A percentile compares a stretch with the other conserved stretches of the same genome.
Conservation (phyloP, 2,329 filamentous ascomycete genomes). For the Aspergillus sp. region DNA sequence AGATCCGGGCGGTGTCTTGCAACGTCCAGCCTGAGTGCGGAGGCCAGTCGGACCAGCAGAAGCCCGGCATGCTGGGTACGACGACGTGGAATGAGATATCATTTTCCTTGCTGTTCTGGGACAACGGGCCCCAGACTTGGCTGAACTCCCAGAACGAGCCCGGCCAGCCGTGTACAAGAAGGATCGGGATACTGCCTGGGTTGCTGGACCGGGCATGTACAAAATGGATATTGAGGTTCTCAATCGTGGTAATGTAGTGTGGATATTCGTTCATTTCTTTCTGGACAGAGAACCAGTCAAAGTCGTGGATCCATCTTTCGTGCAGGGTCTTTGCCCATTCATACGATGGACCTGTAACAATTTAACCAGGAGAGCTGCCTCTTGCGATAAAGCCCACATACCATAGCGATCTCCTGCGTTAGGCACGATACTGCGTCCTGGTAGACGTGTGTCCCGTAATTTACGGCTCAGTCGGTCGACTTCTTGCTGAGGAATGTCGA, state of each 20-base stretch:
- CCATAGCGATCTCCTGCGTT: constrained; percentile 1
- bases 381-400: neutral
- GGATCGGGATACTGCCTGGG: constrained; percentile 2
- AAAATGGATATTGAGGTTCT: constrained; percentile 4
- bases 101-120: neutral
- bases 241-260: neutral
- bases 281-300: constrained; percentile 3
- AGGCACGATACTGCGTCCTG: constrained; percentile 3
- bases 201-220: neutral
- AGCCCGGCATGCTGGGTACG: constrained; percentile 4
- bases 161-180: constrained; percentile 7
- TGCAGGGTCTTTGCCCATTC: constrained; percentile 3
- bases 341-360: constrained; percentile 1
- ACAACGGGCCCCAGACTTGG: constrained; percentile 2
- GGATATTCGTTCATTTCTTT: constrained; percentile 1
- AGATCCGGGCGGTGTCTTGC: constrained; percentile 3
- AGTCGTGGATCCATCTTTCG: constrained; percentile 1
- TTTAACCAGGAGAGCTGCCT: neutral
- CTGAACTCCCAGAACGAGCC: constrained; percentile 7
- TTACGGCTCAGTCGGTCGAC: constrained; percentile 4
- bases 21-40: constrained; percentile 2
- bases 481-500: constrained; percentile 4
- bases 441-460: constrained; percentile 4
- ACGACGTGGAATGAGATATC: constrained; percentile 6
- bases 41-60: constrained; percentile 6